These are phyloP conservation scores for Hansfordia pulvinata DNA, from an alignment of 2,329 filamentous ascomycete genomes.

Conservation along the genomic window DNA sequence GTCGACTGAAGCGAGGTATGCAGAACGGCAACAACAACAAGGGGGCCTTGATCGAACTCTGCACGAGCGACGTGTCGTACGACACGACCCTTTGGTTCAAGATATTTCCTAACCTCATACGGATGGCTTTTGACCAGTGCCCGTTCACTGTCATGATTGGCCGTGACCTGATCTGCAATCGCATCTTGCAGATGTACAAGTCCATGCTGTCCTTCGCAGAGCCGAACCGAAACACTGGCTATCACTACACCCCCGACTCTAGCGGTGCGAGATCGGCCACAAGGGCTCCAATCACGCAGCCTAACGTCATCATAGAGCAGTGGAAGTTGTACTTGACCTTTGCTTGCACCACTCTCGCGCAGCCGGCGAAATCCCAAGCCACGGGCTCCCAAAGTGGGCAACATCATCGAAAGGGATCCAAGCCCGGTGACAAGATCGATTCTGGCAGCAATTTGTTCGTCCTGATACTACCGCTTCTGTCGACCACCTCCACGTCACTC, in stretches of 20 bases:
- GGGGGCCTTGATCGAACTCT: slow-evolving; percentile 82
- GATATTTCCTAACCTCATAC: slow-evolving; percentile 88
- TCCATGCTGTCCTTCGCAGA: slow-evolving; percentile 59
- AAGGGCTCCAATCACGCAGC: slow-evolving; percentile 62
- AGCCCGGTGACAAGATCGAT: slow-evolving; percentile 63
- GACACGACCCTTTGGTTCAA: slow-evolving; percentile 96
- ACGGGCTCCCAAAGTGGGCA: slow-evolving; percentile 45
- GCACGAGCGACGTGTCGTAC: slow-evolving; percentile 88
- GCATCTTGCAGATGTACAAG: slow-evolving; percentile 86
- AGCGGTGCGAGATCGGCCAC: slow-evolving; percentile 41
- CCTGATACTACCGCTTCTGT: slow-evolving; percentile 77
- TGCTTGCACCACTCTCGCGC: slow-evolving; percentile 87
- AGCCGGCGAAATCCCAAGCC: slow-evolving; percentile 55
- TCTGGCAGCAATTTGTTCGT: slow-evolving; percentile 85
- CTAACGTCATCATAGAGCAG: slow-evolving; percentile 84
- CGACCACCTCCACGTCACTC: slow-evolving; percentile 66
- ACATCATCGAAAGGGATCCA: slow-evolving; percentile 72
- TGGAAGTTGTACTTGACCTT: slow-evolving; percentile 98
- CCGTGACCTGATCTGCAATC: slow-evolving; percentile 82
- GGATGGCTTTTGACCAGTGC: slow-evolving; percentile 81
- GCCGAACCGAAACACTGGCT: no score
- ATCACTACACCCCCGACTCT: no score
- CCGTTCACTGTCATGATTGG: slow-evolving; percentile 84
- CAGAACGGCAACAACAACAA: slow-evolving; percentile 72
- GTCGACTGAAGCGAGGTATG: slow-evolving; percentile 79